phyloP scores from a whole-genome alignment of 2,329 filamentous ascomycete genomes.

The Trichoderma sp. region DNA sequence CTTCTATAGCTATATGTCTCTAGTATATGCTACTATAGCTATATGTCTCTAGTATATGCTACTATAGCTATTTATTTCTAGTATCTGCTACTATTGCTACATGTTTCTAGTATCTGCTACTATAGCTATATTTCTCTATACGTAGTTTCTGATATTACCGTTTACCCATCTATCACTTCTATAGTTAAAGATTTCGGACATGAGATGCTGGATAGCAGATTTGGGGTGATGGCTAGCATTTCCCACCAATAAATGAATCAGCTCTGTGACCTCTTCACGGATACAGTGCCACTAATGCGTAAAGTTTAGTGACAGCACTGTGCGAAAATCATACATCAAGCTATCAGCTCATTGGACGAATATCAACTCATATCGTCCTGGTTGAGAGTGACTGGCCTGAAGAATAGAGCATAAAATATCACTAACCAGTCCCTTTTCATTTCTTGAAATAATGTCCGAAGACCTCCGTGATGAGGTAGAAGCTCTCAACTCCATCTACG shows the following conservation, averaged over 20 bases:
- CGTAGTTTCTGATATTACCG: not conserved
- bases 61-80: not conserved
- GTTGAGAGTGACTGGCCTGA: not conserved
- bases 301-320: not conserved
- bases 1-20: no score
- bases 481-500: conserved; percentile 84
- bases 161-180: no score
- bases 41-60: not conserved
- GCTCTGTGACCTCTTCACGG: not conserved
- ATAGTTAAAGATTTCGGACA: no score
- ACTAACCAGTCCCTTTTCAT: no score
- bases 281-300: not conserved
- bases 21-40: no score
- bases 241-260: not conserved
- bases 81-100: no score
- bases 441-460: conserved; percentile 49
- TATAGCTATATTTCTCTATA: not conserved
- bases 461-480: conserved; percentile 73
- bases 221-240: not conserved
- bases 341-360: not conserved
- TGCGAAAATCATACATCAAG: conserved; percentile 19
- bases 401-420: not conserved
- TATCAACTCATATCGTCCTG: not conserved
- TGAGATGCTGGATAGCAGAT: no score
- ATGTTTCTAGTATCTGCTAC: not conserved